Base-by-base conservation (phyloP, 1,284 basidiomycete species). In the Coniferiporia sulphurascens region DNA sequence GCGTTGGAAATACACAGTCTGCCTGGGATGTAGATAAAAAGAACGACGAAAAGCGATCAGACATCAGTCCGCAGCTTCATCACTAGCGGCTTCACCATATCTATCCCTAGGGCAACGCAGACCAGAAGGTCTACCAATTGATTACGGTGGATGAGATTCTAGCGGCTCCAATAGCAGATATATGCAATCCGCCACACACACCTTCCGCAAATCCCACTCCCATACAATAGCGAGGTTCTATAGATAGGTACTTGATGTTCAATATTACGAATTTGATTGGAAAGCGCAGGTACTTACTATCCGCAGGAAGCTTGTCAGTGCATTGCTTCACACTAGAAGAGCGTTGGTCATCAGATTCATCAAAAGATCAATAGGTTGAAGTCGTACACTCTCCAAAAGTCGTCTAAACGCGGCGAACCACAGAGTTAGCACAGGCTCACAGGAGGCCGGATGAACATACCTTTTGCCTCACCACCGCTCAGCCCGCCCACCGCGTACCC, bases 191-290 rank as follows among this genome's bases (percentile, higher is more conserved):
- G n/a, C 15, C 19, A 12, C 5, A 12, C 19, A 19, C 21, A 88
- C 90, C 91, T 82, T 94, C 91, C 17, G 91, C 89, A 71, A 92
- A 94, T 2, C 91, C 91, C 48, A 94, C 82, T 0, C 91, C 91
- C 91, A 93, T 93, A 4, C 86, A 85, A 74, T 93, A 94, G 62
- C 91, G 79, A 12, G 91, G 91, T 60, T 87, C 86, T 91, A 62
- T 22, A 64, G 58, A 36, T 60, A 32, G 57, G 55, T 65, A 56
- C 59, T 48, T 49, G 60, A 27, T 46, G 34, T 49, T 43, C 38
- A 34, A 55, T 21, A 44, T 43, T 21, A 38, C 34, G 43, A 12
- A 6, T 7, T 21, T 48, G 32, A 56, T 59, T 43, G 48, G 22
- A 45, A 51, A n/a, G 17, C 27, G 27, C 27, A 27, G 38, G 35